These are phyloP conservation scores for Colletotrichum tamarilloi DNA, from an alignment of 2,329 filamentous ascomycete genomes.

Conservation along the genomic window DNA sequence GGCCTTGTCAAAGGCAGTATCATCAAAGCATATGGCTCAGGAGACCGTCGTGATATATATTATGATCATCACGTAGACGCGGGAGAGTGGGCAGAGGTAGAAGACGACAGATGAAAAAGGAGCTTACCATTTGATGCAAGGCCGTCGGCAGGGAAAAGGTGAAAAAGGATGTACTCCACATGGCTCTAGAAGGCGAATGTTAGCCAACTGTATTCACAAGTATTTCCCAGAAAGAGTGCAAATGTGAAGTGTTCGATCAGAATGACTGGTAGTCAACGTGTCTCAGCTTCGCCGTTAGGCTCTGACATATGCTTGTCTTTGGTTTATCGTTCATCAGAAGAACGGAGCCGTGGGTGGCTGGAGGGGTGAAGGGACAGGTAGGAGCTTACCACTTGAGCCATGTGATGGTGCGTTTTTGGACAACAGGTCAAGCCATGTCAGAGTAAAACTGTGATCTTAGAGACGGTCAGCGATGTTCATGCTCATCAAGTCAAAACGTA, in stretches of 20 bases:
- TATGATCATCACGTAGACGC: conserved; percentile 37
- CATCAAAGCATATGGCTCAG: conserved; percentile 39
- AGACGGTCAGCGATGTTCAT: conserved; percentile 29
- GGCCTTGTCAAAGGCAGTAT: conserved; percentile 38
- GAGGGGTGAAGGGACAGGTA: neutral
- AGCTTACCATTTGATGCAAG: neutral
- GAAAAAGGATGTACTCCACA: neutral
- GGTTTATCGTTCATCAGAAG: conserved; percentile 38
- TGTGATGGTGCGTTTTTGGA: neutral
- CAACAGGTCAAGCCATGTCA: neutral
- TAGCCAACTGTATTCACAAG: conserved; percentile 9
- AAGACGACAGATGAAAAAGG: too few relatives aligned
- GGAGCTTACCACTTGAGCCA: conserved; percentile 20
- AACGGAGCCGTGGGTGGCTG: conserved; percentile 29
- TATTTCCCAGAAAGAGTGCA: conserved; percentile 11
- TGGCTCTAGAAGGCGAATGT: neutral
- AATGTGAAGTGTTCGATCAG: conserved; percentile 32
- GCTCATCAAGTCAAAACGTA: conserved; percentile 5
- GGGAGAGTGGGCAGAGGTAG: neutral
- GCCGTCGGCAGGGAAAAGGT: accelerated
- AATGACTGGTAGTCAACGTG: conserved; percentile 35
- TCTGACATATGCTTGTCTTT: conserved; percentile 41
- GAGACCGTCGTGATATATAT: conserved; percentile 39
- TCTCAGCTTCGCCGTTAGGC: conserved; percentile 39
- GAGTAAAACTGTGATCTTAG: conserved; percentile 10